Evolutionary conservation across 2,329 filamentous ascomycete species (phyloP).

Genomic region (Verticillium nubilum): DNA sequence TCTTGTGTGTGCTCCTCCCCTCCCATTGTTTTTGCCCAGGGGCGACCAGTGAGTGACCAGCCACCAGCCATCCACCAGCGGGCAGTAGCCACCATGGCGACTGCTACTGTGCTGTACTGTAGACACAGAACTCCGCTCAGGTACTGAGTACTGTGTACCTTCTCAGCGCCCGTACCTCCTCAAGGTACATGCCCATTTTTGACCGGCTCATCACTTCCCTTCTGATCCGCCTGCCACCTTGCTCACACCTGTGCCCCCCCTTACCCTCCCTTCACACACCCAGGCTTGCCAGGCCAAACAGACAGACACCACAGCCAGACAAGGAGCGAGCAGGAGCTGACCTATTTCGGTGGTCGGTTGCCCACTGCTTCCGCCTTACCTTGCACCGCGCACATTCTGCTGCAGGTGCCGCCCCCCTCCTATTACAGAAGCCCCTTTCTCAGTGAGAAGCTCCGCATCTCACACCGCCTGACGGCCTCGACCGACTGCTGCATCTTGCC

Average conservation of each 20-base stretch:
- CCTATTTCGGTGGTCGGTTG: background rate
- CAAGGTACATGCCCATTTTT: slow-evolving; percentile 16
- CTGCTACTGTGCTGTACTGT: slow-evolving; percentile 28
- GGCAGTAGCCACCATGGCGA: slow-evolving; percentile 1
- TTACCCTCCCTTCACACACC: background rate
- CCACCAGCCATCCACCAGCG: background rate
- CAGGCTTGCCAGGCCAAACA: background rate
- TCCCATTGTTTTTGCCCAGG: slow-evolving; percentile 2
- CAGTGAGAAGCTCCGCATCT: background rate
- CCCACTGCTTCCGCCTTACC: background rate
- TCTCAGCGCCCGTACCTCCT: background rate
- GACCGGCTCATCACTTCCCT: background rate
- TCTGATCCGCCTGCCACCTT: background rate
- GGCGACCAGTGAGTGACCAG: background rate
- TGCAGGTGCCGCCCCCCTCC: background rate
- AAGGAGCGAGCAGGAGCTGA: background rate
- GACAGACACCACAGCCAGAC: background rate
- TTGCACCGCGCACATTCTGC: background rate
- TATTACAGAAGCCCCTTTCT: background rate
- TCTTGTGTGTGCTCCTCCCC: background rate
- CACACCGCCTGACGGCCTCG: background rate
- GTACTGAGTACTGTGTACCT: background rate
- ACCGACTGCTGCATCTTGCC: background rate
- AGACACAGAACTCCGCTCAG: slow-evolving; percentile 23
- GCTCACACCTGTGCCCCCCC: background rate